Base-by-base conservation (phyloP, 768 basidiomycete genomes). In the Pulveroboletus sp. region DNA sequence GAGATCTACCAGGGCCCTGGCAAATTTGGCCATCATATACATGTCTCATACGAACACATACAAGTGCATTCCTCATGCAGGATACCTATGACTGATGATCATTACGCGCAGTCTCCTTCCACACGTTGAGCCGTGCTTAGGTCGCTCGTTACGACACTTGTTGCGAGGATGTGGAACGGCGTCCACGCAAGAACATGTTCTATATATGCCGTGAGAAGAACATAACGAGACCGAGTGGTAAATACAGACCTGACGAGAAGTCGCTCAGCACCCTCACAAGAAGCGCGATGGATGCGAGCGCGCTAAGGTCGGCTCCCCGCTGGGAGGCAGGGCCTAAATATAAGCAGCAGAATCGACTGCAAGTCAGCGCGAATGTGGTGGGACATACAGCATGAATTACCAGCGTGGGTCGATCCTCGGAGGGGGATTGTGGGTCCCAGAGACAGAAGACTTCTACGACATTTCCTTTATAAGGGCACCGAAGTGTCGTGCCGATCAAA, bases 201-300 rank as follows among this genome's bases (percentile, higher is more conserved):
- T 58, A 43, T 51, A 40, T 10, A 43, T 54, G 31, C 18, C 24
- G 39, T 63, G n/a, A n/a, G n/a, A 26, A 59, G 51, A 51, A 54
- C 39, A 41, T 14, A 18, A 43, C n/a, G 15, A 26, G 24, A 51
- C 44, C 6, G n/a, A 24, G 51, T 37, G 40, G 47, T n/a, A 38
- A 10, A 40, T 49, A 59, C 54, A 37, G 61, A 73, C 82, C 81
- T 75, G 65, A 67, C 69, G 69, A 67, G 83, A 84, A 71, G 74
- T 71, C 71, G 68, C 65, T 81, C 71, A 67, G 68, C 80, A 79
- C 68, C 80, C 78, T 71, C 70, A 75, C 73, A 76, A 76, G 75
- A 85, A 84, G 80, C 83, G 82, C 81, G 83, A 84, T 83, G 80
- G 78, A 81, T 67, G 78, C 82, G 75, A 77, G 67, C 71, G 76